Base-by-base conservation (phyloP, 164 flowering plant species). In the Warburgia ugandensis region DNA sequence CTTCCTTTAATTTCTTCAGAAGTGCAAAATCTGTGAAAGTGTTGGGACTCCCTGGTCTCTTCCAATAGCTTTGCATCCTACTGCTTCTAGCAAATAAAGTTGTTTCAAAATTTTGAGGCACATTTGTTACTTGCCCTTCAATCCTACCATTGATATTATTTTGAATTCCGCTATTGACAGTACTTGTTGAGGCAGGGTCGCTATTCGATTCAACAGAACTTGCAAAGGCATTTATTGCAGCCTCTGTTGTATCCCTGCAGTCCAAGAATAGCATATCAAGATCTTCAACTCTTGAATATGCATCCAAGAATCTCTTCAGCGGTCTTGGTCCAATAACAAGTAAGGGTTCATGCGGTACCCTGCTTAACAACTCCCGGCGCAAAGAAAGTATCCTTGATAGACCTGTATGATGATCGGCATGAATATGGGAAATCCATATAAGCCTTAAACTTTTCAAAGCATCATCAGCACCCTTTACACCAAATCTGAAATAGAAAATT, bases 351-450 rank as follows among this genome's bases (percentile, higher is more conserved):
- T 85, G 99, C 29, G 85, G 72, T 8, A 66, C 53, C 14, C 62
- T 78, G 60, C 68, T 73, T 50, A 89, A 56, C 48, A 94, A 58
- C 53, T 86, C 71, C 43, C 73, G 63, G n/a, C 99, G 68, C 26
- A 70, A 71, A 43, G 99, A 79, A 62, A 94, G 99, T 52, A 94
- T 74, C 67, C 97, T 74, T 23, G 95, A 88, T n/a, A 94, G 68
- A 40, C 99, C 99, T 0, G 90, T 60, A 50, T 94, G 99, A 67
- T 94, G 99, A 73, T 94, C 99, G 5, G 96, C 99, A 64, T 94
- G 99, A 60, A 94, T 94, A 58, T 94, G 99, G 42, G 99, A 94
- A 58, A 94, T 84, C 99, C 99, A 94, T 38, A 89, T 75, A 47
- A 78, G 77, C 56, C 57, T 75, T 44, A 94, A 60, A 22, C 72